Evolutionary conservation across 352 stramenopile species (phyloP), one percentile per base, ranked within the genome.

Genomic region (Phytopythium ostracodes): DNA sequence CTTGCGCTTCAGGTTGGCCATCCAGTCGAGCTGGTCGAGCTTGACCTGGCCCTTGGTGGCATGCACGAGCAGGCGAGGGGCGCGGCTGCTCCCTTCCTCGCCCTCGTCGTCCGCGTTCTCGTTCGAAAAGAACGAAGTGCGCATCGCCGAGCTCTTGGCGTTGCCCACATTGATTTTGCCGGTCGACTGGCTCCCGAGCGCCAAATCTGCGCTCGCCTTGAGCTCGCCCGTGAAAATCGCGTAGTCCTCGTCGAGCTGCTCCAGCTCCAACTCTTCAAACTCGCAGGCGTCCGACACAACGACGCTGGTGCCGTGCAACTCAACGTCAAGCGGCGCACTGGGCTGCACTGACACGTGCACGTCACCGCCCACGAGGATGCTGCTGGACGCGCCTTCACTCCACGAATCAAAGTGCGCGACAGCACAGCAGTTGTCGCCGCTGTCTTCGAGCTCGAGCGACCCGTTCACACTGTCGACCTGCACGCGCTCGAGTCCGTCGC

Each of bases 1-100:
- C 58, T 90, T 89, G 59, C 77, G 78, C 62, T 89, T 89, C 64
- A 93, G 72, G 61, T 93, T 90, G 40, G 77, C 79, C 79, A 91
- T 93, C 84, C 81, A 93, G 64, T 85, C 79, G 14, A 91, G 67
- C 60, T 93, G 84, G 43, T 82, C 71, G 33, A 83, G 64, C 29
- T 53, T 66, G 22, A 88, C 77, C 10, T 67, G 56, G 35, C 76
- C 79, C 33, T 63, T 73, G 25, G 72, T 59, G 1, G 79, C 64
- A 52, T 88, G 79, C 36, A 85, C 79, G 56, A 88, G 73, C 17
- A 87, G 66, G 15, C 70, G 62, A 38, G 78, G 65, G 8, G 47
- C 35, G 33, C 64, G 63, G 14, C 46, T 22, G 4, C 63, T 38
- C 11, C 58, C 55, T 7, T 64, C 43, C 9, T 43, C 47, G 4